These are phyloP conservation scores for Arxiozyma slooffiae DNA, from an alignment of 1,139 yeast species.

Conservation along the genomic window DNA sequence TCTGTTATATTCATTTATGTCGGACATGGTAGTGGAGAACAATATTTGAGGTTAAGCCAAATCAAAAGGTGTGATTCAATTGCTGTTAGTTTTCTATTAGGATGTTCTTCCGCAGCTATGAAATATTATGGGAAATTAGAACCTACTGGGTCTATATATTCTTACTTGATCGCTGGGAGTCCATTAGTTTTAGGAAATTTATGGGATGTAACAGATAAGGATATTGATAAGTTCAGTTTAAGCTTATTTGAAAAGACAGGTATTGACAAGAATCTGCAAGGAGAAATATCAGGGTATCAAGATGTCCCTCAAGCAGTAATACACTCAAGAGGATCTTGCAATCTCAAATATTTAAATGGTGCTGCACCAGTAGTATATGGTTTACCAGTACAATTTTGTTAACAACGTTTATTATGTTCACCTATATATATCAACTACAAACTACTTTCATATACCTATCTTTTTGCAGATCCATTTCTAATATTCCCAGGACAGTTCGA, in stretches of 20 bases:
- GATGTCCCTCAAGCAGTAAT: slow-evolving; percentile 38
- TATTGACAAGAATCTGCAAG: slow-evolving; percentile 21
- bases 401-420: too few species aligned
- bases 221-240: slow-evolving; percentile 69
- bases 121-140: slow-evolving; percentile 52
- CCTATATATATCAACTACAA: too few species aligned
- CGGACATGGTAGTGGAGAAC: slow-evolving; percentile 96
- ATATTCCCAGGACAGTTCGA: too few species aligned
- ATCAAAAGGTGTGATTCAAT: slow-evolving; percentile 39
- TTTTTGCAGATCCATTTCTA: too few species aligned
- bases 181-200: slow-evolving; percentile 77
- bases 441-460: too few species aligned
- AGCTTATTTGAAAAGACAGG: slow-evolving; percentile 57
- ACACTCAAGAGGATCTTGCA: slow-evolving; percentile 53
- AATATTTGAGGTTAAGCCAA: slow-evolving; percentile 48
- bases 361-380: slow-evolving; percentile 80
- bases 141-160: slow-evolving; percentile 66
- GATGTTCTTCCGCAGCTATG: slow-evolving; percentile 81
- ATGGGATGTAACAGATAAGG: slow-evolving; percentile 97
- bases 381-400: slow-evolving; percentile 39
- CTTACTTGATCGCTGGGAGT: slow-evolving; percentile 70
- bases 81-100: slow-evolving; percentile 71
- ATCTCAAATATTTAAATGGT: slow-evolving; percentile 59
- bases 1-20: slow-evolving; percentile 61
- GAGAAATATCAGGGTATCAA: slow-evolving; percentile 4